These are phyloP conservation scores for Trapa incisa DNA, from an alignment of 345 rosid genomes.

Conservation along the genomic window DNA sequence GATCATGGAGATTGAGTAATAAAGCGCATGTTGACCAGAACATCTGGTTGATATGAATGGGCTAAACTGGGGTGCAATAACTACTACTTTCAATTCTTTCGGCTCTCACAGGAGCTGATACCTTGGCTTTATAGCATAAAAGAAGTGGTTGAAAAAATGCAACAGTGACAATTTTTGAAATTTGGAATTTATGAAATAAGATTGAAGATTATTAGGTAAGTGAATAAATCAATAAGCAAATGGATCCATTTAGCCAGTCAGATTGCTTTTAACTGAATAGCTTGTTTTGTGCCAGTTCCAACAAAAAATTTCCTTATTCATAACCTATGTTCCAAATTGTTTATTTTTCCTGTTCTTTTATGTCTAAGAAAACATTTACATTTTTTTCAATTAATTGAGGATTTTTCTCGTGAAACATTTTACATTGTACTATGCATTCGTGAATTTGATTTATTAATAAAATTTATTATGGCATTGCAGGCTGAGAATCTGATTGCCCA, in stretches of 20 bases:
- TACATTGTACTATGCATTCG: background rate
- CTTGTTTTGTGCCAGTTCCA: background rate
- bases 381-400: background rate
- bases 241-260: background rate
- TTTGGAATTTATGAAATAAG: background rate
- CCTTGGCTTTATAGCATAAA: background rate
- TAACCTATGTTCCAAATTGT: background rate
- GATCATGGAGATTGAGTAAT: background rate
- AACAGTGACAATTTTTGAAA: background rate
- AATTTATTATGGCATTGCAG: slow-evolving; percentile 17
- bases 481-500: slow-evolving; percentile 86
- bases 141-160: background rate
- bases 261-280: background rate
- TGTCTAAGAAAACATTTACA: background rate
- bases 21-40: background rate
- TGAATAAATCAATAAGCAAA: background rate
- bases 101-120: background rate
- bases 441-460: background rate
- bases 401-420: background rate
- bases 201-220: background rate
- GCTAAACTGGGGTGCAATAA: background rate
- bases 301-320: no score
- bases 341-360: background rate
- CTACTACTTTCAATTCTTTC: background rate
- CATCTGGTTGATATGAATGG: background rate